A percentile compares a stretch with the other conserved stretches of the same genome.
Evolutionary conservation across 768 basidiomycete genomes (phyloP).

Genomic region (Pleurotus eryngii): DNA sequence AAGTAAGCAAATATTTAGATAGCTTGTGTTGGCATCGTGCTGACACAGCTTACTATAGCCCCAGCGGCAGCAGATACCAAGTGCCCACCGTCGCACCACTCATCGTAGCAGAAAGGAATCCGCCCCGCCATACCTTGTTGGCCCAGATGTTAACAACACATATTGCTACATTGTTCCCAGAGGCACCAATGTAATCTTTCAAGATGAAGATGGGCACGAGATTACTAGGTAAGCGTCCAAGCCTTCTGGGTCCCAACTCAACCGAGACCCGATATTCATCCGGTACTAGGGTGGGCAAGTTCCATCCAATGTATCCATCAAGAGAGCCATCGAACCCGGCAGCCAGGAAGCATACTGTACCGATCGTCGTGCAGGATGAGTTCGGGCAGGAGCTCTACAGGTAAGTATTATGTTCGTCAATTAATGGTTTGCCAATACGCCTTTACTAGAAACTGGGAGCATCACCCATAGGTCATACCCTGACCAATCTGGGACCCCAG

Average conservation of each 20-base stretch:
- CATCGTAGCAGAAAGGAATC: neutral
- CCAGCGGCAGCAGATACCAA: neutral
- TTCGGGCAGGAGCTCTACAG: conserved; percentile 56
- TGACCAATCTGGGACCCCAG: neutral
- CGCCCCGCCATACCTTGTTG: neutral
- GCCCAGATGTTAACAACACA: conserved; percentile 9
- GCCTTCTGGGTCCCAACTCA: neutral
- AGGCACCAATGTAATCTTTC: conserved; percentile 63
- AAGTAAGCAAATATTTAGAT: neutral
- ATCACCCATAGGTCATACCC: neutral
- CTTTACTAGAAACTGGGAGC: conserved; percentile 14
- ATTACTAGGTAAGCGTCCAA: conserved; percentile 47
- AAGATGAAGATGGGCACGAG: conserved; percentile 62
- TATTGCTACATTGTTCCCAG: conserved; percentile 63
- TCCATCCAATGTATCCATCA: conserved; percentile 15
- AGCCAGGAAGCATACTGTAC: conserved; percentile 25
- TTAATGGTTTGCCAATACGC: neutral
- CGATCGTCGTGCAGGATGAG: conserved; percentile 58
- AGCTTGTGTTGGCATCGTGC: too few relatives aligned
- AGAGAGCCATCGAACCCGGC: conserved; percentile 16
- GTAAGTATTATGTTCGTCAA: conserved; percentile 25
- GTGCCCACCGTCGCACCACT: neutral
- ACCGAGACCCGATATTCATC: neutral
- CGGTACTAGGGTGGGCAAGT: conserved; percentile 48
- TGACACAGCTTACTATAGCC: too few relatives aligned